Base-by-base conservation (phyloP, 2,329 filamentous ascomycete genomes). In the Cryphonectria carpinicola region DNA sequence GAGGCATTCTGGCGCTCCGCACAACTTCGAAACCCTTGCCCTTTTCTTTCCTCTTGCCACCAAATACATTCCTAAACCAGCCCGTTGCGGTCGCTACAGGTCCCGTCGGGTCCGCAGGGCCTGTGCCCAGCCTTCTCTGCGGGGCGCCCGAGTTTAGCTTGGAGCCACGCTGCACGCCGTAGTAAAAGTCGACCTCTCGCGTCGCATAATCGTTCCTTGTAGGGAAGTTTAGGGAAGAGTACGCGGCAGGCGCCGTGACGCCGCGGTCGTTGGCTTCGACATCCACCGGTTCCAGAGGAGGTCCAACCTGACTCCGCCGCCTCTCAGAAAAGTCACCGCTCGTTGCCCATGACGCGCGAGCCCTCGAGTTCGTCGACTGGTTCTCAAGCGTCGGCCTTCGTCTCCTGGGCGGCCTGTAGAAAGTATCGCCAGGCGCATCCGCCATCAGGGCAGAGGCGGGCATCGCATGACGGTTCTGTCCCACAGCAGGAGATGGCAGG, bases 1-100 rank as follows among this genome's bases (percentile, higher is more conserved):
- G 91, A 2, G 94, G 94, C 84, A 96, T 94, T 69, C 95, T 89
- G 10, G 94, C 89, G 78, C 95, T 98, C 76, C 96, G 86, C 22
- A 99, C 95, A 6, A 99, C 96, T 79, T 98, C 96, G 75, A 99
- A 99, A 0, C 96, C 96, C 81, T 98, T 98, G 74, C 92, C 91
- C 81, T 97, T 97, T 74, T 98, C 95, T 78, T 97, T 98, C 8
- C 90, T 94, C 82, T 97, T 97, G 22, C 92, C 92, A 17, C 90
- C 91, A 71, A 97, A 88, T 7, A 97, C 78, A 67, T 86, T 88
- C 75, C 93, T 91, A 80, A 98, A 89, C 94, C 95, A 99, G 5
- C 94, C 93, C 0, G 93, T 92, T 0, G 96, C 95, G 10, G 93
- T 95, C 1, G 94, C 92, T 28, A 97, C 93, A 0, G 95, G 94